Percentiles rank a stretch among this genome's conserved stretches.
Conservation (phyloP, 345 rosid genomes). For the Salix brachista region DNA sequence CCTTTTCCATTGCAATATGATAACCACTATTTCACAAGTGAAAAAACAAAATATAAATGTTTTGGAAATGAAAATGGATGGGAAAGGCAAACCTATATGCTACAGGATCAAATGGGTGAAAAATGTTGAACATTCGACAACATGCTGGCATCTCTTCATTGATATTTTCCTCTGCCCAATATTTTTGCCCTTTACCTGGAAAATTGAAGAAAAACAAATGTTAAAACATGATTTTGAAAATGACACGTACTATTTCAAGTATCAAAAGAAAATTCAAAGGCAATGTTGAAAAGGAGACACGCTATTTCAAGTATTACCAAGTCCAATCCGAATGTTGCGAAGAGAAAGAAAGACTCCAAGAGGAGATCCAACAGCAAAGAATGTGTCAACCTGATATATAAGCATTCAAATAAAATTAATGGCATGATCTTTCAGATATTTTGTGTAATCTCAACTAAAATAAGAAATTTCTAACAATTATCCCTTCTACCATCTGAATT, state of each 20-base stretch:
- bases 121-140: slow-evolving; percentile 92
- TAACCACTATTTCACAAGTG: neutral
- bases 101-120: slow-evolving; percentile 97
- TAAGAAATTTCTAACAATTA: neutral
- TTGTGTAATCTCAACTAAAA: neutral
- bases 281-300: neutral
- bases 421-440: neutral
- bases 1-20: neutral
- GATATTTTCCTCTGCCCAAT: slow-evolving; percentile 78
- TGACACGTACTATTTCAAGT: neutral
- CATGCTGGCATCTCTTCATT: slow-evolving; percentile 94
- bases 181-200: slow-evolving; percentile 78
- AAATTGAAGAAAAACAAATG: slow-evolving; percentile 3
- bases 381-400: slow-evolving; percentile 77
- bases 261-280: neutral
- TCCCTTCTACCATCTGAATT: neutral
- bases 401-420: slow-evolving; percentile 16
- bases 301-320: slow-evolving; percentile 44
- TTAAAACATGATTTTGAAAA: neutral
- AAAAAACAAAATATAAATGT: neutral
- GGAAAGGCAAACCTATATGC: slow-evolving; percentile 73
- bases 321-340: slow-evolving; percentile 83
- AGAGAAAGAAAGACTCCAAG: slow-evolving; percentile 96
- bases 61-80: neutral
- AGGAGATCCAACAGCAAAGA: slow-evolving; percentile 98